phyloP scores from a whole-genome alignment of 2,329 filamentous ascomycete genomes.

The Pestalotiopsis sp. region DNA sequence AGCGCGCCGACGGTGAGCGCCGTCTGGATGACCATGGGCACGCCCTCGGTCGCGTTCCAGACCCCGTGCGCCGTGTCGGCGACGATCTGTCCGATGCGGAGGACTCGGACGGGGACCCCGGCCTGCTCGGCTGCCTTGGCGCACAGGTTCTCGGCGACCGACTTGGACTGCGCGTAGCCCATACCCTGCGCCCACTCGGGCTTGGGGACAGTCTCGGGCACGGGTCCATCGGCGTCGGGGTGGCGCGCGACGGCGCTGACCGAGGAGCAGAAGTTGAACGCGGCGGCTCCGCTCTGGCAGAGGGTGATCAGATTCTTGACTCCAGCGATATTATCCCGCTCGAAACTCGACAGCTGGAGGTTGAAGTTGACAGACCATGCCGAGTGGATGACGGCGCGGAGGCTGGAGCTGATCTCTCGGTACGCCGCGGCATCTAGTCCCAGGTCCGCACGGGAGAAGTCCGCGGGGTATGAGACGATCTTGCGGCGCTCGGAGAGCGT shows the following conservation, averaged over 20 bases:
- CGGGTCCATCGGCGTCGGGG: constrained; percentile 21
- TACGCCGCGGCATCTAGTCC: constrained; percentile 37
- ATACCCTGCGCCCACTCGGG: constrained; percentile 41
- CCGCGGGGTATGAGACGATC: constrained; percentile 39
- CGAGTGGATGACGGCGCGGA: constrained; percentile 51
- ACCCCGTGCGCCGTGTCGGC: constrained; percentile 48
- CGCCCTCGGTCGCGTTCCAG: constrained; percentile 56
- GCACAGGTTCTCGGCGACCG: constrained; percentile 42
- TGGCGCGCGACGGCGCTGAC: constrained; percentile 45
- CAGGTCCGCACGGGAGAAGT: constrained; percentile 42
- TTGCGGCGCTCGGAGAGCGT: constrained; percentile 27
- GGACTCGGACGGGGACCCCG: constrained; percentile 36
- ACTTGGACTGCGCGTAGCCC: constrained; percentile 48
- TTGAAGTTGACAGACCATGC: constrained; percentile 63
- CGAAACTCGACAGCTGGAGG: constrained; percentile 52
- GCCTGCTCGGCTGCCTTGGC: constrained; percentile 32
- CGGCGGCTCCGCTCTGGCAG: constrained; percentile 21
- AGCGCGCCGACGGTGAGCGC: constrained; percentile 45
- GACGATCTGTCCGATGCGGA: constrained; percentile 54
- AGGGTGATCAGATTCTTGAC: constrained; percentile 45
- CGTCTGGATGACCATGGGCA: constrained; percentile 53
- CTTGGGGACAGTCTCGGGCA: constrained; percentile 38
- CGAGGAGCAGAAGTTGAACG: constrained; percentile 54
- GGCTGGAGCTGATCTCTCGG: constrained; percentile 26
- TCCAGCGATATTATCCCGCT: constrained; percentile 47